Evolutionary conservation across 257 asterid species (phyloP).

Genomic region (Forsythia viridissima): DNA sequence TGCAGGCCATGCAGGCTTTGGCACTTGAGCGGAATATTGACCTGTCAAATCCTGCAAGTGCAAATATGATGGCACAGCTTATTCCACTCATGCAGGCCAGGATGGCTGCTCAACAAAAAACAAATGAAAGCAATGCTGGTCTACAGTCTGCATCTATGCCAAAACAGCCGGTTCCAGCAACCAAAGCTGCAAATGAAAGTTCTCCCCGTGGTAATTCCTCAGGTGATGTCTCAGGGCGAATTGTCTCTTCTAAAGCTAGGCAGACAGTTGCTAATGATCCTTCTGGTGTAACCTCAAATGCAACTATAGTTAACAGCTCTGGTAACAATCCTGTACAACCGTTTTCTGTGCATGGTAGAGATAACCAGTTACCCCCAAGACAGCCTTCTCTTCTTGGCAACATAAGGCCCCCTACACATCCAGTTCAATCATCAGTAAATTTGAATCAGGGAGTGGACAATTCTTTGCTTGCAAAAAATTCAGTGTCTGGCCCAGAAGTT

Average conservation of each 20-base stretch:
- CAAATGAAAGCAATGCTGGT: slow-evolving; percentile 55
- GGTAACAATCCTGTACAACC: slow-evolving; percentile 58
- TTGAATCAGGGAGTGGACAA: slow-evolving; percentile 67
- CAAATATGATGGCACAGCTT: slow-evolving; percentile 73
- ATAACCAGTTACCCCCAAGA: slow-evolving; percentile 73
- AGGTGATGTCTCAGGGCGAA: slow-evolving; percentile 76
- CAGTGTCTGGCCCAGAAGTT: slow-evolving; percentile 48
- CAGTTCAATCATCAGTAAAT: slow-evolving; percentile 49
- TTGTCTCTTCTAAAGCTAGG: slow-evolving; percentile 81
- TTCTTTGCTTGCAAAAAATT: slow-evolving; percentile 46
- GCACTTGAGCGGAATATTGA: slow-evolving; percentile 92
- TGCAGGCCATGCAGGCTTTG: slow-evolving; percentile 92
- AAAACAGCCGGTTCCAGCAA: slow-evolving; percentile 67
- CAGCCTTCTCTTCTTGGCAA: slow-evolving; percentile 62
- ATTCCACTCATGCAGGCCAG: slow-evolving; percentile 80
- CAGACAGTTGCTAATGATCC: slow-evolving; percentile 60
- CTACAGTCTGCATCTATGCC: slow-evolving; percentile 58
- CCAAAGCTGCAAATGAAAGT: slow-evolving; percentile 67
- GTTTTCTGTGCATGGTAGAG: slow-evolving; percentile 67
- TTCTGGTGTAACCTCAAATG: slow-evolving; percentile 43
- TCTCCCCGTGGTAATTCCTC: slow-evolving; percentile 83
- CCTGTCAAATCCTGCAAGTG: slow-evolving; percentile 88
- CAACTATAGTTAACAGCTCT: slow-evolving; percentile 46
- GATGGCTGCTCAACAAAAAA: slow-evolving; percentile 74
- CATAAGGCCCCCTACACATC: slow-evolving; percentile 63